Evolutionary conservation across 495 filamentous ascomycete genomes (phyloP).

Genomic region (Aspergillus homomorphus): DNA sequence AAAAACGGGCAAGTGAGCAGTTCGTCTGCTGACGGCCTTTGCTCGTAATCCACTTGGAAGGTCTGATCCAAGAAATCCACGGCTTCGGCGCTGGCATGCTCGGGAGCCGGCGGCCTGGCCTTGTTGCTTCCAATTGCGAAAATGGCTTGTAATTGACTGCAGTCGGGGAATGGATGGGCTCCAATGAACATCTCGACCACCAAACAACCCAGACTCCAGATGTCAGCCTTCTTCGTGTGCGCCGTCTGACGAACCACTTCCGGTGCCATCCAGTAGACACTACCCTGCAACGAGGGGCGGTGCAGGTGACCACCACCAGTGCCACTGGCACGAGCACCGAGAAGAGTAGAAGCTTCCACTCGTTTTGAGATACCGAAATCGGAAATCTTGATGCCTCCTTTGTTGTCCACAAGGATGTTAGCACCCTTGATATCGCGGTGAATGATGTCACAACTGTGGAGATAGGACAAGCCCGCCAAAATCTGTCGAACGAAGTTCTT

Average conservation of each 20-base stretch:
- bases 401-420: conserved; percentile 98
- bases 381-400: conserved; percentile 98
- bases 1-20: conserved; percentile 79
- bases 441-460: conserved; percentile 94
- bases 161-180: conserved; percentile 93
- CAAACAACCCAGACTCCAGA: conserved; percentile 95
- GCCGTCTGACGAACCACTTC: conserved; percentile 97
- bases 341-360: conserved; percentile 71
- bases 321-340: conserved; percentile 53
- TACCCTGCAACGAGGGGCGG: conserved; percentile 90
- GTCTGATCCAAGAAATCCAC: conserved; percentile 80
- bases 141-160: conserved; percentile 94
- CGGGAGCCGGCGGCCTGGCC: conserved; percentile 85
- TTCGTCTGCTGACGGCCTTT: conserved; percentile 87
- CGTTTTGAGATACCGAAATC: conserved; percentile 99
- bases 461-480: conserved; percentile 87
- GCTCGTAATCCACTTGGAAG: conserved; percentile 92
- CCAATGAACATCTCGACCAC: conserved; percentile 99
- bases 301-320: conserved; percentile 59
- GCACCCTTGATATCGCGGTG: conserved; percentile 98
- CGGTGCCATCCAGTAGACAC: conserved; percentile 99
- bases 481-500: conserved; percentile 98
- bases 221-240: conserved; percentile 99
- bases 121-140: conserved; percentile 93
- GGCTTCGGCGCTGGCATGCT: conserved; percentile 82